Conservation (phyloP, 371 early-diverging fungal genomes). For the Enterocytospora artemiae region DNA sequence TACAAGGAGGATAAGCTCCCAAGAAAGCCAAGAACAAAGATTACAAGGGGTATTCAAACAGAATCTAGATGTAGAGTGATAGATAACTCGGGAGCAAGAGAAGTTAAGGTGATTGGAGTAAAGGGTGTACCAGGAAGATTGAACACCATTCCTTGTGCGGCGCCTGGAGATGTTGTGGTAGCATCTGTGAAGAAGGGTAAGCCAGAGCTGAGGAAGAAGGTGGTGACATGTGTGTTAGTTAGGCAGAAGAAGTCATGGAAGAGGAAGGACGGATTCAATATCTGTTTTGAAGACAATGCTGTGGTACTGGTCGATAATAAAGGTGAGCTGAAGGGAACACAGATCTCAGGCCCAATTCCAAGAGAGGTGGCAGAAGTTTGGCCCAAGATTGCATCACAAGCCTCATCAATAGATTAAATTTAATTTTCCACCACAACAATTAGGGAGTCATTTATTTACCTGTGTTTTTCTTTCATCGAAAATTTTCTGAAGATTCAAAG, state of each 20-base stretch:
- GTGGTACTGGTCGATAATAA: slow-evolving; percentile 92
- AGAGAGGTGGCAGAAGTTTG: slow-evolving; percentile 99
- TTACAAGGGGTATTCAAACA: slow-evolving; percentile 96
- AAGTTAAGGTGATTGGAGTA: slow-evolving; percentile 95
- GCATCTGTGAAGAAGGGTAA: slow-evolving; percentile 99
- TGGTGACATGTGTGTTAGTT: slow-evolving; percentile 93
- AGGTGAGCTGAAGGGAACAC: slow-evolving; percentile 99
- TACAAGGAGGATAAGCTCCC: slow-evolving; percentile 22
- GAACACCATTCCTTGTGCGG: slow-evolving; percentile 94
- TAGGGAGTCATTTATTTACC: too few species aligned
- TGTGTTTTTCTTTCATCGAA: too few species aligned
- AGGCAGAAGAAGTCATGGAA: slow-evolving; percentile 99
- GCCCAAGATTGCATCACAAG: slow-evolving; percentile 96
- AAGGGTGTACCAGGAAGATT: slow-evolving; percentile 85
- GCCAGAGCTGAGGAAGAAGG: slow-evolving; percentile 99
- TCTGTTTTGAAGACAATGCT: slow-evolving; percentile 93
- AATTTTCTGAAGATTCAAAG: too few species aligned
- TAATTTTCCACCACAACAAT: not conserved
- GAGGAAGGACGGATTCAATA: slow-evolving; percentile 92
- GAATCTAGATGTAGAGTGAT: slow-evolving; percentile 98
- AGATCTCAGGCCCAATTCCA: slow-evolving; percentile 97
- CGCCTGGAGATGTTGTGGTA: slow-evolving; percentile 97
- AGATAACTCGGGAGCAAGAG: slow-evolving; percentile 99
- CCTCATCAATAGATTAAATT: slow-evolving; percentile 43
- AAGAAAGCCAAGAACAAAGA: slow-evolving; percentile 60